Conservation (phyloP, 1,284 basidiomycete species). For the Irpex sp. region DNA sequence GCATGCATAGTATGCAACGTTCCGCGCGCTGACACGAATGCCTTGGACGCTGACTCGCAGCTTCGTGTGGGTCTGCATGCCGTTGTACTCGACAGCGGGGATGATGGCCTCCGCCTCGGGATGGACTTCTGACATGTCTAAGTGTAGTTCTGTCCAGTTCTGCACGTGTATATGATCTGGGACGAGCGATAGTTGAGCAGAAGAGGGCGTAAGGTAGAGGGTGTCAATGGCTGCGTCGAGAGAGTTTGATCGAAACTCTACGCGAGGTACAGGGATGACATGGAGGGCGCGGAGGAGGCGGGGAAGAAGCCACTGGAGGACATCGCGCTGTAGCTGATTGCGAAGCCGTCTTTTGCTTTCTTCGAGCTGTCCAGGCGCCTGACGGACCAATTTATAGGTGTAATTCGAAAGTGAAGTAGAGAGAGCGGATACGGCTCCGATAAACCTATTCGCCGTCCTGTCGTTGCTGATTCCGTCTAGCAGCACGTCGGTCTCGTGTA, state of each 20-base stretch:
- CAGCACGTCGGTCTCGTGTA: constrained; percentile 30
- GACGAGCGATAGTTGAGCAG: constrained; percentile 26
- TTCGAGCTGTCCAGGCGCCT: constrained; percentile 12
- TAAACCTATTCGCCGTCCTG: constrained; percentile 29
- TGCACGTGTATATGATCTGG: constrained; percentile 39
- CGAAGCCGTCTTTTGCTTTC: constrained; percentile 12
- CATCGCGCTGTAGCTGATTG: constrained; percentile 27
- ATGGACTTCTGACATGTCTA: constrained; percentile 27
- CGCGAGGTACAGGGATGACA: constrained; percentile 37
- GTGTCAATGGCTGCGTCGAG: constrained; percentile 36
- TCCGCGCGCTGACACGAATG: constrained; percentile 33
- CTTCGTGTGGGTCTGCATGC: constrained; percentile 15
- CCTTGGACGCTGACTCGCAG: constrained; percentile 38
- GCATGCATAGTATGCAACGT: constrained; percentile 40
- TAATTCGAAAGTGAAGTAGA: constrained; percentile 21
- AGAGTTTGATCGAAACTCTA: constrained; percentile 33
- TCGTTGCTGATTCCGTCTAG: constrained; percentile 30
- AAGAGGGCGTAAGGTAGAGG: constrained; percentile 26
- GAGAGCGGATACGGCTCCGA: constrained; percentile 28
- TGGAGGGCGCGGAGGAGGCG: constrained; percentile 30
- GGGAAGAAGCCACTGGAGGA: constrained; percentile 37
- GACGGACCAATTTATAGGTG: constrained; percentile 8
- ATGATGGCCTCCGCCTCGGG: constrained; percentile 5
- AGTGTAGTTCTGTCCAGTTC: constrained; percentile 36
- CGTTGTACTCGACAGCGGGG: constrained; percentile 1